A percentile compares a stretch with the other conserved stretches of the same genome.
Conservation (phyloP, 257 asterid genomes). For the Nicotiana paniculata region DNA sequence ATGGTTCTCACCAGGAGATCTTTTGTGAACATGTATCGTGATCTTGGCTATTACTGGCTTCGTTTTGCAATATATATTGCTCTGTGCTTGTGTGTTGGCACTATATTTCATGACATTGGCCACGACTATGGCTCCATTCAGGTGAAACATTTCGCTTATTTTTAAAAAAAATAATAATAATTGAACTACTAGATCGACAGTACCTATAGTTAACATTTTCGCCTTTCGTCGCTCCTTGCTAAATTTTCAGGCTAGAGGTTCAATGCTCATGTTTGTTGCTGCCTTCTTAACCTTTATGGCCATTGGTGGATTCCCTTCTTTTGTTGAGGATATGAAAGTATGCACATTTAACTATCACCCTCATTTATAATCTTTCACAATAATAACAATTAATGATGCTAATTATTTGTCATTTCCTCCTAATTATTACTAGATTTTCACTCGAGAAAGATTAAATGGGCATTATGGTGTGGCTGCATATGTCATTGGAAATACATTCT, state of each 20-base stretch:
- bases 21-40: constrained; percentile 56
- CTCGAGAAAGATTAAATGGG: constrained; percentile 53
- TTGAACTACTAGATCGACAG: too few species aligned
- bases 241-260: constrained; percentile 41
- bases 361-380: too few species aligned
- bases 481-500: constrained; percentile 49
- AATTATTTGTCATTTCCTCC: neutral
- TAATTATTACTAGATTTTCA: constrained; percentile 27
- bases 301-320: constrained; percentile 72
- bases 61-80: constrained; percentile 49
- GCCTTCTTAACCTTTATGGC: constrained; percentile 62
- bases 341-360: neutral
- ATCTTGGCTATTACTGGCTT: constrained; percentile 60
- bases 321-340: constrained; percentile 66
- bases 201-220: too few species aligned
- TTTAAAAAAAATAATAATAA: too few species aligned
- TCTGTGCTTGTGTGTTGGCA: constrained; percentile 44
- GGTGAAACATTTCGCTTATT: constrained; percentile 5
- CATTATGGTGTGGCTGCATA: constrained; percentile 44
- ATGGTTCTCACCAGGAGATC: constrained; percentile 48
- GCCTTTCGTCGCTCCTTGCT: too few species aligned
- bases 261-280: constrained; percentile 37
- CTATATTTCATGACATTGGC: constrained; percentile 45
- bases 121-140: constrained; percentile 40
- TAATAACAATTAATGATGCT: neutral